phyloP scores from a whole-genome alignment of 768 basidiomycete species.

The Trametes coccinea region DNA sequence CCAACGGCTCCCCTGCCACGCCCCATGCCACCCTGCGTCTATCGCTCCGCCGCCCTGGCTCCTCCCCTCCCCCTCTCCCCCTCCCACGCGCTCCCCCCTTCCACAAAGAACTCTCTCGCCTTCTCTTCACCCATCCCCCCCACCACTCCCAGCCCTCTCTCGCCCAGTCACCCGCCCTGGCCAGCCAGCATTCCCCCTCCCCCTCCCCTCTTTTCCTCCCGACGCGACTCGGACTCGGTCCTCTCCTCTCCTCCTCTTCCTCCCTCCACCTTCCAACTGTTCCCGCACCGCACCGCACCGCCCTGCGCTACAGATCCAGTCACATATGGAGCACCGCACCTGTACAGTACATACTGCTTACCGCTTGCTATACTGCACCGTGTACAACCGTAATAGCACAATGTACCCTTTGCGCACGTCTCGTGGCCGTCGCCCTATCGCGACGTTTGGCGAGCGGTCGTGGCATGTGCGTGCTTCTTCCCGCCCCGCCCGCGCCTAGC shows the following conservation, averaged over 20 bases:
- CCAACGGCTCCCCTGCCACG: slow-evolving; percentile 6
- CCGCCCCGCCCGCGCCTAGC: not conserved
- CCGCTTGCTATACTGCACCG: too few species aligned
- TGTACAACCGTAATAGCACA: too few species aligned
- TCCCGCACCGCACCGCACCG: not conserved
- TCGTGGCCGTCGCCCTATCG: too few species aligned
- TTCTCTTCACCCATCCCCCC: not conserved
- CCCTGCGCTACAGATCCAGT: too few species aligned
- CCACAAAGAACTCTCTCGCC: slow-evolving; percentile 5
- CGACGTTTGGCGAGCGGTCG: not conserved
- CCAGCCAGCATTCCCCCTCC: not conserved
- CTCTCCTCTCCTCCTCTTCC: not conserved
- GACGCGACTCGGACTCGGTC: not conserved
- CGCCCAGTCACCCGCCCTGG: not conserved
- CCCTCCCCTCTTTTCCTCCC: not conserved
- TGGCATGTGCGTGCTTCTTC: not conserved
- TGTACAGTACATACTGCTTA: too few species aligned
- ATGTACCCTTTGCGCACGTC: too few species aligned
- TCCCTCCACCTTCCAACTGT: not conserved
- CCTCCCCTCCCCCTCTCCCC: slow-evolving; percentile 1
- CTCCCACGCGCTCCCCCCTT: not conserved
- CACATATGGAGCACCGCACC: too few species aligned
- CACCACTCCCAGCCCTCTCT: not conserved
- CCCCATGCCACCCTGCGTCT: slow-evolving; percentile 20
- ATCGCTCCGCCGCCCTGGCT: slow-evolving; percentile 7